phyloP scores from a whole-genome alignment of 2,329 filamentous ascomycete genomes.

The Bipolaris oryzae region DNA sequence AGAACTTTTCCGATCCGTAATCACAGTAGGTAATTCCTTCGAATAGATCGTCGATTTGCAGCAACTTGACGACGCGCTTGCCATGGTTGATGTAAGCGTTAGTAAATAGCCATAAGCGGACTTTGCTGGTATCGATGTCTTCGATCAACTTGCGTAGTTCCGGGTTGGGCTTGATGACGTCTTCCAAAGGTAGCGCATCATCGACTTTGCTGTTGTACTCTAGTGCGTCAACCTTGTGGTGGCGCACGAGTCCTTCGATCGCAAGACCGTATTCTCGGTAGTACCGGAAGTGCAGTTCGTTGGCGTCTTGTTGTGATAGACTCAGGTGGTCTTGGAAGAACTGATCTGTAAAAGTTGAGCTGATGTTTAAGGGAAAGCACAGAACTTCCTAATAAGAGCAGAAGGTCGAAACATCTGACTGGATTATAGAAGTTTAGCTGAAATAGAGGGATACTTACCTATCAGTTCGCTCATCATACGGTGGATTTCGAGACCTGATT shows the following conservation, averaged over 20 bases:
- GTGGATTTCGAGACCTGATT: conserved; percentile 75
- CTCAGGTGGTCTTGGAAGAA: conserved; percentile 74
- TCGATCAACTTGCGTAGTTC: conserved; percentile 76
- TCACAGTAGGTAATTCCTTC: conserved; percentile 96
- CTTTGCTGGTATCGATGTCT: conserved; percentile 81
- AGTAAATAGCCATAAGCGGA: conserved; percentile 91
- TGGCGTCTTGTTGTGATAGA: conserved; percentile 77
- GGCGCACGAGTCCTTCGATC: conserved; percentile 89
- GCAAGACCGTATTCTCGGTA: conserved; percentile 97
- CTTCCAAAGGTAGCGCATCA: conserved; percentile 87
- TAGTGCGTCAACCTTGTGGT: conserved; percentile 93
- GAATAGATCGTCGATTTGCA: conserved; percentile 86
- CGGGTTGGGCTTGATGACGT: conserved; percentile 78
- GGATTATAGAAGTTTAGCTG: background rate
- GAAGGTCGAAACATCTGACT: background rate
- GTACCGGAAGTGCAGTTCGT: conserved; percentile 84
- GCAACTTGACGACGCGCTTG: conserved; percentile 76
- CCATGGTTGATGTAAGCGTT: conserved; percentile 94
- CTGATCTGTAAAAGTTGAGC: conserved; percentile 51
- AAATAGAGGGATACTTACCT: conserved; percentile 46
- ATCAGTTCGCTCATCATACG: conserved; percentile 89
- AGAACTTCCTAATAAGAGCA: background rate
- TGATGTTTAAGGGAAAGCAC: background rate
- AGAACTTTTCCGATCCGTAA: conserved; percentile 72
- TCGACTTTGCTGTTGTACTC: conserved; percentile 96